Evolutionary conservation across 2,329 filamentous ascomycete genomes (phyloP), one percentile per base, ranked within the genome.

Genomic region (Aplosporella prunicola): DNA sequence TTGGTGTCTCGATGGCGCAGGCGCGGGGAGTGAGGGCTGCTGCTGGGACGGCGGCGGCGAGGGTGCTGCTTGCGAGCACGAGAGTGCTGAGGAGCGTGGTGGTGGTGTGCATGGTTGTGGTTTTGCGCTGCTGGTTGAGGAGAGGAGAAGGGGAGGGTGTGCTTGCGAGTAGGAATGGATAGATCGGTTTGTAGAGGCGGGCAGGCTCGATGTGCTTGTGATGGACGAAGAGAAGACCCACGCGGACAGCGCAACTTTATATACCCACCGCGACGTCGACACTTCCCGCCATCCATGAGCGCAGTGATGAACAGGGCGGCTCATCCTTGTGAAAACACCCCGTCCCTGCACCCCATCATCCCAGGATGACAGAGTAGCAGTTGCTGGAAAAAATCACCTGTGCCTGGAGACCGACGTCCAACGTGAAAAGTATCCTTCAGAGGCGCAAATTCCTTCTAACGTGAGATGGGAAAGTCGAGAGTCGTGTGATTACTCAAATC

Each of bases 1-100:
- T 34, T 1, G 49, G 48, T 35, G 48, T 49, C 20, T 42, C 41
- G 20, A 45, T 42, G 20, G 25, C 39, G 43, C 50, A 51, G 23
- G 44, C 43, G 13, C 49, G 45, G 35, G 40, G 43, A 9, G 39
- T 31, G 29, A 50, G 47, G 11, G 22, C 20, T 22, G 40, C 27
- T 5, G 34, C 39, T 22, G 46, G 44, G 13, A 45, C 43, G 28
- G 45, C 42, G 16, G 41, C 20, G 30, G 40, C 32, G 27, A 47
- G 32, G 41, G 47, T 27, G 36, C 41, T 16, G 28, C 40, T 33
- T 9, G 36, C 9, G 23, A 39, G 44, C 38, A 40, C 20, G 45
- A 17, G 42, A 51, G 32, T 30, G 45, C 41, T 13, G 39, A 20
- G 27, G 40, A 35, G 37, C n/a, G 43, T 17, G 34, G 46, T 43